phyloP scores from a whole-genome alignment of 2,329 filamentous ascomycete species.

The Fusarium nanum region DNA sequence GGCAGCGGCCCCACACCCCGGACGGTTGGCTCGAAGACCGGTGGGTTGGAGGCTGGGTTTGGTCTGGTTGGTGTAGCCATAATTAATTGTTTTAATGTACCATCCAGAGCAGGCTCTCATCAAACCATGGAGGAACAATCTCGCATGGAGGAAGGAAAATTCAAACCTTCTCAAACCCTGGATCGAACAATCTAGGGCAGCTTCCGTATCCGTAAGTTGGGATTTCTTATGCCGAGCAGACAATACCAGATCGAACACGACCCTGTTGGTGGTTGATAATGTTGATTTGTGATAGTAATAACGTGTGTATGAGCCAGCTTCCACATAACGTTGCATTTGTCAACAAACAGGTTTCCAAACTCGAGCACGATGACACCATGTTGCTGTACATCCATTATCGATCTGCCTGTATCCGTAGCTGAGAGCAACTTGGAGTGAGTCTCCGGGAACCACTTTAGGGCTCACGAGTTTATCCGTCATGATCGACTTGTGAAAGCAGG shows the following conservation, averaged over 20 bases:
- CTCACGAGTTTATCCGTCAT: slow-evolving; percentile 2
- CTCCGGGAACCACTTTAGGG: slow-evolving; percentile 20
- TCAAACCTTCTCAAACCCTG: slow-evolving; percentile 22
- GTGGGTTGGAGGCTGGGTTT: slow-evolving; percentile 32
- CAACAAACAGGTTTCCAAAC: slow-evolving; percentile 18
- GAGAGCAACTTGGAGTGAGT: background rate
- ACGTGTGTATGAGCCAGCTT: background rate
- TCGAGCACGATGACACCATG: slow-evolving; percentile 24
- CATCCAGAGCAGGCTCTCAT: background rate
- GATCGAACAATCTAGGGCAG: slow-evolving; percentile 7
- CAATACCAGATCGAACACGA: slow-evolving; percentile 8
- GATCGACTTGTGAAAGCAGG: slow-evolving; percentile 26
- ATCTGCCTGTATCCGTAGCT: background rate
- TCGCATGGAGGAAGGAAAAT: slow-evolving; percentile 26
- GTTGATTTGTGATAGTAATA: slow-evolving; percentile 5
- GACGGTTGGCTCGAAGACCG: slow-evolving; percentile 38
- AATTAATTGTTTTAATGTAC: background rate
- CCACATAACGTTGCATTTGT: slow-evolving; percentile 8
- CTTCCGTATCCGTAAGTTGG: background rate
- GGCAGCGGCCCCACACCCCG: slow-evolving; percentile 46
- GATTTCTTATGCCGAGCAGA: slow-evolving; percentile 18
- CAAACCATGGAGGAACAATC: slow-evolving; percentile 7
- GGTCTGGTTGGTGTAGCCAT: background rate
- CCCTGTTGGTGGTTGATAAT: slow-evolving; percentile 10
- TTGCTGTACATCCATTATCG: background rate